Percentiles rank a stretch among this genome's conserved stretches.
Conservation (phyloP, 805 yeast genomes). For the Komagataella pastoris region DNA sequence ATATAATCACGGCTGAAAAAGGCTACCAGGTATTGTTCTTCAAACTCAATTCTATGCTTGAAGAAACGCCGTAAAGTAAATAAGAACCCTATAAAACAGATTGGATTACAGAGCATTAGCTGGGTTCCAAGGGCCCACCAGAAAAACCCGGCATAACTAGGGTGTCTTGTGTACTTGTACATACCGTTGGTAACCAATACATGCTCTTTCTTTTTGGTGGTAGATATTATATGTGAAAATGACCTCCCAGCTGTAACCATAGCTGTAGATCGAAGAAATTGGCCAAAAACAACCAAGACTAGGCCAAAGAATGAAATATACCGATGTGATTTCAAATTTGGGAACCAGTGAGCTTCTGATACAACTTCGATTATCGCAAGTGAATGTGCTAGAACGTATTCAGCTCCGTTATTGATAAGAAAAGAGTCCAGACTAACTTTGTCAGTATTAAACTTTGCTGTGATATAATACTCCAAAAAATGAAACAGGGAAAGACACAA, state of each 20-base stretch:
- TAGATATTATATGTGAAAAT: conserved; percentile 70
- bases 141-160: conserved; percentile 83
- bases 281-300: conserved; percentile 41
- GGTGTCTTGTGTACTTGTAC: conserved; percentile 63
- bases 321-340: conserved; percentile 16
- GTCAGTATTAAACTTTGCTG: conserved; percentile 59
- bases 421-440: conserved; percentile 63
- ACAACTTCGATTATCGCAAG: conserved; percentile 38
- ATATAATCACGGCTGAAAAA: conserved; percentile 66
- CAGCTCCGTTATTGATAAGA: conserved; percentile 47
- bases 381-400: conserved; percentile 43
- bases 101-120: conserved; percentile 50
- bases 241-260: conserved; percentile 84
- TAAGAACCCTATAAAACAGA: conserved; percentile 40
- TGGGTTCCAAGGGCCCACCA: conserved; percentile 92
- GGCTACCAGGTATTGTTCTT: conserved; percentile 47
- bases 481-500: conserved; percentile 52
- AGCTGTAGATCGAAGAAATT: conserved; percentile 52
- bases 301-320: conserved; percentile 30
- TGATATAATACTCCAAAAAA: conserved; percentile 66
- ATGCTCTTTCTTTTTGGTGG: conserved; percentile 40
- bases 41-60: conserved; percentile 39
- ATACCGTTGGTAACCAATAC: conserved; percentile 61
- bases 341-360: conserved; percentile 27
- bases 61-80: conserved; percentile 60